Evolutionary conservation across 2,329 filamentous ascomycete genomes (phyloP).

Genomic region (Aspergillus fijiensis): DNA sequence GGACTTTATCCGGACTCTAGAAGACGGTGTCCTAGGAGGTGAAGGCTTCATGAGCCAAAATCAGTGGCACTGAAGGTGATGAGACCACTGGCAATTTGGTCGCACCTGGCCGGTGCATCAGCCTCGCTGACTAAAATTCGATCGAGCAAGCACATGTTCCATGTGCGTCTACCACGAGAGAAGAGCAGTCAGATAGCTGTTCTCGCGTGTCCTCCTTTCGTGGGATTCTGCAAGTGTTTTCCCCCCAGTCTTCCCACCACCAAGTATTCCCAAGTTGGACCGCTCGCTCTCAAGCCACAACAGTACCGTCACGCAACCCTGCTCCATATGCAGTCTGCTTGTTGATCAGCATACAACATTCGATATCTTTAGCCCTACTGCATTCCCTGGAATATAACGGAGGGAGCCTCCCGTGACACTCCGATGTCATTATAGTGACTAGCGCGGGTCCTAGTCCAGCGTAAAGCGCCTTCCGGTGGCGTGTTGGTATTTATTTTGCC

Average conservation of each 20-base stretch:
- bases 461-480: background rate
- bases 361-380: background rate
- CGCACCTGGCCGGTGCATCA: conserved; percentile 11
- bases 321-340: conserved; percentile 3
- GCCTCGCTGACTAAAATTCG: conserved; percentile 15
- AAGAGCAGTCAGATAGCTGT: conserved; percentile 15
- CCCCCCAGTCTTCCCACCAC: background rate
- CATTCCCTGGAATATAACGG: background rate
- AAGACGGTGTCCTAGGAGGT: conserved; percentile 82
- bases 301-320: background rate
- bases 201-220: conserved; percentile 15
- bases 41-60: conserved; percentile 79
- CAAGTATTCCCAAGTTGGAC: background rate
- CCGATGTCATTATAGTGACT: conserved; percentile 9
- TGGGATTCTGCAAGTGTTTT: conserved; percentile 14
- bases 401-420: conserved; percentile 2
- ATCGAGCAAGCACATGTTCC: conserved; percentile 18
- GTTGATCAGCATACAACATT: background rate
- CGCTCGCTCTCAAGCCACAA: background rate
- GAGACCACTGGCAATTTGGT: conserved; percentile 4
- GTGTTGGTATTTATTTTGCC: conserved; percentile 3
- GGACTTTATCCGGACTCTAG: conserved; percentile 91
- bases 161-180: conserved; percentile 14
- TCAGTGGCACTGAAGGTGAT: conserved; percentile 64
- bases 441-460: background rate